These are phyloP conservation scores for Ganoderma boninense DNA, from an alignment of 1,284 basidiomycete species.

Conservation along the genomic window DNA sequence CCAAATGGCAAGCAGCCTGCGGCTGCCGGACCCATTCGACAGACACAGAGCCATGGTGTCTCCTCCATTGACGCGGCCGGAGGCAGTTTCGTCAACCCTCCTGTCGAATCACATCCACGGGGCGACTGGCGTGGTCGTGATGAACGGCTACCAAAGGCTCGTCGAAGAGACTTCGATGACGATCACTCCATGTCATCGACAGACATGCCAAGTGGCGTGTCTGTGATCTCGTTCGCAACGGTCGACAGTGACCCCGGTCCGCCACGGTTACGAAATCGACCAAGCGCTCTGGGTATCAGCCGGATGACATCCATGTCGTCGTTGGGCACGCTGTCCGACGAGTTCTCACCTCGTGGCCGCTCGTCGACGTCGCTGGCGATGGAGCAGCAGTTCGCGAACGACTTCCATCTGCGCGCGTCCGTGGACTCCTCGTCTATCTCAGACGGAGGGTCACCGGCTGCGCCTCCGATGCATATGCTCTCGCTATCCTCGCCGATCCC, in stretches of 20 bases:
- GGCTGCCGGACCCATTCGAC: constrained; percentile 66
- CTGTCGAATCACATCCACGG: constrained; percentile 44
- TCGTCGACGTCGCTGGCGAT: constrained; percentile 86
- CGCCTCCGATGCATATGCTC: constrained; percentile 76
- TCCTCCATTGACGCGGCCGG: constrained; percentile 67
- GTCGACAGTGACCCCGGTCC: constrained; percentile 88
- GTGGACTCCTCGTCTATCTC: constrained; percentile 69
- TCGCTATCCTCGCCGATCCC: constrained; percentile 69
- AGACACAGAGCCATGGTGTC: constrained; percentile 54
- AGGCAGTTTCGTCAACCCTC: constrained; percentile 56
- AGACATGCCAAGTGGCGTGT: constrained; percentile 80
- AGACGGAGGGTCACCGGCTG: constrained; percentile 62
- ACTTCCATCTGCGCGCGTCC: constrained; percentile 79
- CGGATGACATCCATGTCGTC: constrained; percentile 82
- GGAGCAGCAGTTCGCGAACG: constrained; percentile 82
- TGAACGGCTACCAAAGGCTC: constrained; percentile 77
- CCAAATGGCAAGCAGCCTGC: constrained; percentile 49
- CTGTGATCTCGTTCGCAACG: constrained; percentile 79
- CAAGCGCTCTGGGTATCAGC: constrained; percentile 68
- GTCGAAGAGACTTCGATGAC: constrained; percentile 86
- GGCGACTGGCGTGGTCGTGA: constrained; percentile 60
- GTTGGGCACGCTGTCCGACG: constrained; percentile 73
- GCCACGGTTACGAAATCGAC: constrained; percentile 65
- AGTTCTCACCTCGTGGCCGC: constrained; percentile 75
- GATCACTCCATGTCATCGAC: constrained; percentile 92